Evolutionary conservation across 495 filamentous ascomycete species (phyloP).

Genomic region (Podospora pseudocomata): DNA sequence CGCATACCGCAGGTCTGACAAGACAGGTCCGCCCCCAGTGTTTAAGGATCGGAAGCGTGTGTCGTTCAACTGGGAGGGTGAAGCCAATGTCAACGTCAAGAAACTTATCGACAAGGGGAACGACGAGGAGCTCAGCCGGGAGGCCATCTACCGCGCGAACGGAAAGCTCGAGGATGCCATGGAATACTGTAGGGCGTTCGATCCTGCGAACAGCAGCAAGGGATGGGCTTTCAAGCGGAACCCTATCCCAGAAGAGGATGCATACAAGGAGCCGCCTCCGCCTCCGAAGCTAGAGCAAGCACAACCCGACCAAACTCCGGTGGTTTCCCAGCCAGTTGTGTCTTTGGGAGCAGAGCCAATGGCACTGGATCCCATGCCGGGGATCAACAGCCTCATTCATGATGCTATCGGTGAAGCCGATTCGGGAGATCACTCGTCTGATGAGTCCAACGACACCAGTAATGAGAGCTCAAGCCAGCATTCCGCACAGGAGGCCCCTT

Average conservation of each 20-base stretch:
- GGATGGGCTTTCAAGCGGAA: conserved; percentile 48
- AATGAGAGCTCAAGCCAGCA: conserved; percentile 21
- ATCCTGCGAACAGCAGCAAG: conserved; percentile 25
- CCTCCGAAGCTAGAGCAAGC: conserved; percentile 20
- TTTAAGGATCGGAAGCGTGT: conserved; percentile 27
- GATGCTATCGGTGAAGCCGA: conserved; percentile 24
- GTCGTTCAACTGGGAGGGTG: conserved; percentile 29
- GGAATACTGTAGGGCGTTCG: conserved; percentile 67
- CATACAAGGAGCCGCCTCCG: conserved; percentile 17
- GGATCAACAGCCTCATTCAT: conserved; percentile 14
- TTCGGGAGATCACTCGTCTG: conserved; percentile 21
- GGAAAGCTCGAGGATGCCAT: conserved; percentile 55
- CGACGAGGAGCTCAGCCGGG: conserved; percentile 59
- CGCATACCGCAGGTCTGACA: conserved; percentile 53
- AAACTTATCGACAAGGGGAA: conserved; percentile 48
- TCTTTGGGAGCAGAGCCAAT: conserved; percentile 24
- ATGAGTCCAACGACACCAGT: conserved; percentile 25
- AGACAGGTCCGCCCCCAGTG: conserved; percentile 16
- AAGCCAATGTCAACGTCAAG: conserved; percentile 43
- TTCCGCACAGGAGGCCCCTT: conserved; percentile 14
- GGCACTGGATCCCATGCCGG: conserved; percentile 30
- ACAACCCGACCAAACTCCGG: not conserved
- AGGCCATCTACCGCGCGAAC: conserved; percentile 79
- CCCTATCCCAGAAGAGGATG: conserved; percentile 63
- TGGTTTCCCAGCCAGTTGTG: not conserved